These are phyloP conservation scores for Aspergillus phoenicis DNA, from an alignment of 2,329 filamentous ascomycete species.

Conservation along the genomic window DNA sequence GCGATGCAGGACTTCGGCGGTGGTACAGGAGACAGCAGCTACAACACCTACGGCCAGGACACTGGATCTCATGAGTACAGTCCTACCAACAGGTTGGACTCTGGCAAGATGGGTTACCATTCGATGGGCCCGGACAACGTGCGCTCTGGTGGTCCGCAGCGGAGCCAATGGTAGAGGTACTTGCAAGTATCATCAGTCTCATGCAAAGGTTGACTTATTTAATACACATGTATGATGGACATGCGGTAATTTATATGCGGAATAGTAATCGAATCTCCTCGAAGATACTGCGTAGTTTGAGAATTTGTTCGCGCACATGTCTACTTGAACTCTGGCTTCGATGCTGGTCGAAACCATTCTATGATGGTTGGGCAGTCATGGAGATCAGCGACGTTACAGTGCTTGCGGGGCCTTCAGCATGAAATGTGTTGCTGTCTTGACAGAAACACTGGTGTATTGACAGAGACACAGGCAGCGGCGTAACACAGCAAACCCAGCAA, in stretches of 20 bases:
- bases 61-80: conserved; percentile 10
- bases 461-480: too few relatives aligned
- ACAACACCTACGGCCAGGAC: conserved; percentile 10
- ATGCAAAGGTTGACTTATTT: neutral
- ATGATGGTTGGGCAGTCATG: too few relatives aligned
- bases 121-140: conserved; percentile 13
- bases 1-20: conserved; percentile 8
- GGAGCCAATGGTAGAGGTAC: conserved; percentile 15
- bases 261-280: neutral
- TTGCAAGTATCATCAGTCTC: neutral
- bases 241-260: neutral
- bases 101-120: conserved; percentile 8
- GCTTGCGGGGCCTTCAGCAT: too few relatives aligned
- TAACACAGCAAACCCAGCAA: too few relatives aligned
- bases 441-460: too few relatives aligned
- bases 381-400: too few relatives aligned
- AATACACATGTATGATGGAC: neutral
- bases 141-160: conserved; percentile 15
- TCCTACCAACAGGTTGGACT: conserved; percentile 14
- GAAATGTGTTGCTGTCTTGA: too few relatives aligned
- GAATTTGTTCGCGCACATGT: too few relatives aligned
- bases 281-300: neutral
- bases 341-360: too few relatives aligned
- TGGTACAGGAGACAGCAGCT: conserved; percentile 18
- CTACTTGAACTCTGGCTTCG: too few relatives aligned